These are phyloP conservation scores for Colletotrichum higginsianum DNA, from an alignment of 2,329 filamentous ascomycete species.

Conservation along the genomic window DNA sequence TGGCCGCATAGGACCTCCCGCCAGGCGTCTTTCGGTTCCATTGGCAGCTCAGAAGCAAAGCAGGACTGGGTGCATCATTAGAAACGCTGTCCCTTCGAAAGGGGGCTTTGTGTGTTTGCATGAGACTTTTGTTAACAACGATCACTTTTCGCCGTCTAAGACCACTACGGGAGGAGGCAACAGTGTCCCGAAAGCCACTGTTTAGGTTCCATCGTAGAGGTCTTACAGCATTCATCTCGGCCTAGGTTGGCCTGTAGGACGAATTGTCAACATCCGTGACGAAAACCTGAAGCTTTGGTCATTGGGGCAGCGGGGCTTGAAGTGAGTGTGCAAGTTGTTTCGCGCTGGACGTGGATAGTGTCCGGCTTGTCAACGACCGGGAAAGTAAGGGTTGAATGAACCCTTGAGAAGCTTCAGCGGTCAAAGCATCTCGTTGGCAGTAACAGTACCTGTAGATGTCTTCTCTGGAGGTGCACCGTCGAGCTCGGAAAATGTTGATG, in stretches of 20 bases:
- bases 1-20: constrained; percentile 44
- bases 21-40: background rate
- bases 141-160: background rate
- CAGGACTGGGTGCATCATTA: background rate
- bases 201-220: too few species aligned
- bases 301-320: too few species aligned
- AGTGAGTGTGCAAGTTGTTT: too few species aligned
- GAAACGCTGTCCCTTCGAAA: background rate
- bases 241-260: too few species aligned
- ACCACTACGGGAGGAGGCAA: background rate
- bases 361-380: too few species aligned
- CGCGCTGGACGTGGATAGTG: background rate
- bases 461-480: too few species aligned
- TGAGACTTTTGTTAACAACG: background rate
- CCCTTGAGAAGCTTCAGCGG: background rate
- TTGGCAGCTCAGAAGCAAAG: background rate
- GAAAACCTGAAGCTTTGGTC: too few species aligned
- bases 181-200: background rate
- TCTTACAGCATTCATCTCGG: too few species aligned
- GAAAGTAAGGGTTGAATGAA: background rate
- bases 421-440: too few species aligned
- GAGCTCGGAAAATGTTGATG: too few species aligned
- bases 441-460: too few species aligned
- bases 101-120: background rate
- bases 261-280: too few species aligned